These are phyloP conservation scores for Trichocladium antarcticum DNA, from an alignment of 495 filamentous ascomycete genomes.

Conservation along the genomic window DNA sequence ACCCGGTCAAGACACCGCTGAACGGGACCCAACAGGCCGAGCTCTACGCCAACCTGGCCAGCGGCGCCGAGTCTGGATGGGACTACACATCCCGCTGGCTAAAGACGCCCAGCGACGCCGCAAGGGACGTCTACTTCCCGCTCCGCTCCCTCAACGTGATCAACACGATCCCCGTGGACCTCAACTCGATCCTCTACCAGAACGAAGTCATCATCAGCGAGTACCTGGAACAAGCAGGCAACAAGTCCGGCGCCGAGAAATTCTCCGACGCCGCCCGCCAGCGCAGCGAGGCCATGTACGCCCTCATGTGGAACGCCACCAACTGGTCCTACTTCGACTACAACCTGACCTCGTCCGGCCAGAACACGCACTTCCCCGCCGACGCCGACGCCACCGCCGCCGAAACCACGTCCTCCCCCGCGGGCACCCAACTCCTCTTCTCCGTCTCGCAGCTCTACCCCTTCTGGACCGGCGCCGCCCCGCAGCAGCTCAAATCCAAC, in stretches of 20 bases:
- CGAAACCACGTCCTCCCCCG: slow-evolving; percentile 27
- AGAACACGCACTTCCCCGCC: slow-evolving; percentile 30
- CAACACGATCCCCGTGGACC: slow-evolving; percentile 34
- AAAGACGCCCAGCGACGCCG: slow-evolving; percentile 33
- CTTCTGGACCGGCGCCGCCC: slow-evolving; percentile 44
- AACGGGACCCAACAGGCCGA: slow-evolving; percentile 30
- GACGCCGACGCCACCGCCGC: slow-evolving; percentile 26
- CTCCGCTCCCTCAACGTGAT: slow-evolving; percentile 37
- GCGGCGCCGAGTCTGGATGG: slow-evolving; percentile 42
- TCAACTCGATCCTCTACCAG: slow-evolving; percentile 42
- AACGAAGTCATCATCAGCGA: slow-evolving; percentile 35
- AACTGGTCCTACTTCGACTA: slow-evolving; percentile 42
- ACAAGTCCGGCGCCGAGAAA: slow-evolving; percentile 21
- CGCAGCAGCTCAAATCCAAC: slow-evolving; percentile 32
- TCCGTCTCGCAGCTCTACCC: slow-evolving; percentile 38
- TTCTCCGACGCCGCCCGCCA: slow-evolving; percentile 26
- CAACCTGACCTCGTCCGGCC: slow-evolving; percentile 36
- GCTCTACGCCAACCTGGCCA: slow-evolving; percentile 38
- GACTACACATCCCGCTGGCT: slow-evolving; percentile 37
- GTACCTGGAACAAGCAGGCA: slow-evolving; percentile 27
- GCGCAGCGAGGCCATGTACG: slow-evolving; percentile 36
- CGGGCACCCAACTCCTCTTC: slow-evolving; percentile 34
- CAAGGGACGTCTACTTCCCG: slow-evolving; percentile 39
- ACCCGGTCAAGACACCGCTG: slow-evolving; percentile 31
- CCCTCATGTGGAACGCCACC: slow-evolving; percentile 39